Evolutionary conservation across 306 rosid genomes (phyloP), one percentile per base, ranked within the genome.

Genomic region (Castanea sativa): DNA sequence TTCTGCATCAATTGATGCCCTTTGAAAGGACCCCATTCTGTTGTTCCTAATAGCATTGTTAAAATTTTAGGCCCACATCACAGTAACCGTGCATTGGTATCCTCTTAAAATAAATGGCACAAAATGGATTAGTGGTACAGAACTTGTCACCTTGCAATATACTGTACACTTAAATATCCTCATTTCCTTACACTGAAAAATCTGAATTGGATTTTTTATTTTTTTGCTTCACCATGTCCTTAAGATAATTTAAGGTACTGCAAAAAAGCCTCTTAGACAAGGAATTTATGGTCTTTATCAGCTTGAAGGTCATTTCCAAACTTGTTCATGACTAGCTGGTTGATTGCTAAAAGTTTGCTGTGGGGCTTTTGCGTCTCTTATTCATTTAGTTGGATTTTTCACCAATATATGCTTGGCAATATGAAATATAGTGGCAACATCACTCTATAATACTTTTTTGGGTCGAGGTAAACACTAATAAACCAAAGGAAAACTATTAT

Each of bases 41-140:
- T 81, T 49, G 53, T 12, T 49, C 53, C 53, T 49, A 49, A 73
- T 83, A 79, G 64, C 76, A 80, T 82, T 65, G 84, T 82, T 79
- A 77, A 87, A 78, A 81, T 21, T 60, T 71, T 25, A 78, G 89
- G 78, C 91, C 96, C 92, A 84, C 87, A 1, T 45, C 33, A 32
- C 75, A 75, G 79, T 60, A 49, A 13, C 53, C 53, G 16, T 49
- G 64, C 88, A 83, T 83, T 82, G 80, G 56, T 76, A 75, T 80
- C 56, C 75, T 80, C 12, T 76, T 55, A 79, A 76, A 69, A 73
- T 51, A 25, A 69, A 76, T 79, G 45, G 76, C 64, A 73, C 86
- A 81, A 73, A 49, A 69, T 69, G 14, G 65, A 59, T 61, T 64
- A 45, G 52, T 60, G 79, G 38, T 75, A 23, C 79, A 75, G 61